Conservation (phyloP, 306 rosid genomes). For the cucumber (Cucumis sativus) region Cucumber_9930_V3 NC_026658.2:17976501-17977000, state of each 20-base stretch:
- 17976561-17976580: neutral
- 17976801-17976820: neutral
- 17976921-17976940: slow-evolving; percentile 35
- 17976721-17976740: slow-evolving; percentile 90
- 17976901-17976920: slow-evolving; percentile 36
- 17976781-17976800: neutral
- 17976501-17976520: neutral
- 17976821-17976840: slow-evolving; percentile 19
- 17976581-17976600: neutral
- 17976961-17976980: slow-evolving; percentile 45
- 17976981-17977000: slow-evolving; percentile 66
- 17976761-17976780: slow-evolving; percentile 21
- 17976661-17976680: slow-evolving; percentile 46
- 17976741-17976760: slow-evolving; percentile 70
- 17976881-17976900: slow-evolving; percentile 99
- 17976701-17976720: slow-evolving; percentile 89
- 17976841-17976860: slow-evolving; percentile 58
- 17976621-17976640: neutral
- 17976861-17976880: slow-evolving; percentile 76
- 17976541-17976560: neutral
- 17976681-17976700: slow-evolving; percentile 92
- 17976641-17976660: neutral
- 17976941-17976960: slow-evolving; percentile 45
- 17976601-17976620: neutral
- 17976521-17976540: neutral